Evolutionary conservation across 176 grass and related monocot species (phyloP), one percentile per base, ranked within the genome.

Genomic region (Phragmites australis): DNA sequence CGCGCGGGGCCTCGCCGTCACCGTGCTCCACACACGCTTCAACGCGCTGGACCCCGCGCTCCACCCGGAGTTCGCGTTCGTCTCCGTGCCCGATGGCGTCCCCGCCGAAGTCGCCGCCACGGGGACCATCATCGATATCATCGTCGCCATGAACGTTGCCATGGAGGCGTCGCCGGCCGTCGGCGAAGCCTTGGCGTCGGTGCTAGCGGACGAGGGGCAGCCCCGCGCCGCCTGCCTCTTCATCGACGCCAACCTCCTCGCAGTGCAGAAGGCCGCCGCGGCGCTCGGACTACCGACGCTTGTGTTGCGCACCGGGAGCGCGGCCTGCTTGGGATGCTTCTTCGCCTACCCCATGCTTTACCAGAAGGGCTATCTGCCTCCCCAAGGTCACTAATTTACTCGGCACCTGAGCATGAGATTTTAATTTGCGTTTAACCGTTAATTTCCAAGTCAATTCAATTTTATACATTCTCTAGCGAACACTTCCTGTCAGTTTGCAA

Each of bases 1-100:
- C 27, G 25, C 22, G 1, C 65, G 80, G 4, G 89, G 80, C 0
- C 57, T 91, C 11, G 69, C 80, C 44, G 23, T 91, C 32, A 91
- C 89, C 66, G 53, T 91, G 32, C 55, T 91, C 74, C 85, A 88
- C 89, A 51, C 80, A 30, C 13, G 0, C 37, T 75, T 87, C 68
- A 84, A 91, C 85, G 80, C 80, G 8, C 48, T 27, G 13, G 75
- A 91, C 49, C 53, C 75, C 1, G 54, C 75, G 17, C 51, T 22
- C 23, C 54, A 84, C 76, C 89, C 69, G 1, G 81, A 52, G 18
- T 74, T 81, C 63, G 48, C 17, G 0, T 85, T 74, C 82, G 62
- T 76, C 22, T 1, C 59, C 29, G 59, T 52, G 14, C 55, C 55
- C 17, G 65, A 70, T 39, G 60, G 64, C 52, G 0, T 76, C 37